Percentiles rank a stretch among this genome's conserved stretches.
Evolutionary conservation across 2,329 filamentous ascomycete genomes (phyloP).

Genomic region (Cucurbitaria berberidis): DNA sequence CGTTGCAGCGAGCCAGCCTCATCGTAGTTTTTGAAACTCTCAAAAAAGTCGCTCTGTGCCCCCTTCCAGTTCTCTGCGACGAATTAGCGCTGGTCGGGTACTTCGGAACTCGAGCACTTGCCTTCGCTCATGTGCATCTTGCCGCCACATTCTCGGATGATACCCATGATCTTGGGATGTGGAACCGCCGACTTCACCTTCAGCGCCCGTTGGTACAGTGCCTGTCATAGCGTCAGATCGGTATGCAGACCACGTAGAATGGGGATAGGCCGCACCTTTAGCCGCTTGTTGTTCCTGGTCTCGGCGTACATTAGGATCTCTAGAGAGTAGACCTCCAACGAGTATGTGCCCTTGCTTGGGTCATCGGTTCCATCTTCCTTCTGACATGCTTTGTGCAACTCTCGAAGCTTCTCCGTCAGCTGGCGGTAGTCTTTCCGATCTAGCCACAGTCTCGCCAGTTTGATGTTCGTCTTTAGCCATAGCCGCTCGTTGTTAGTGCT

Average conservation of each 20-base stretch:
- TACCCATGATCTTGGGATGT: slow-evolving; percentile 98
- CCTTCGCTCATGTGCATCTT: slow-evolving; percentile 99
- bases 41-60: slow-evolving; percentile 96
- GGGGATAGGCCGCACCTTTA: slow-evolving; percentile 65
- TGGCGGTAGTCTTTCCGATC: slow-evolving; percentile 87
- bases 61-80: slow-evolving; percentile 89
- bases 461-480: slow-evolving; percentile 98
- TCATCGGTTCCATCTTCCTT: slow-evolving; percentile 86
- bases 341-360: slow-evolving; percentile 94
- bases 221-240: slow-evolving; percentile 49
- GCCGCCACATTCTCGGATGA: slow-evolving; percentile 96
- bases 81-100: slow-evolving; percentile 28
- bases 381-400: slow-evolving; percentile 89
- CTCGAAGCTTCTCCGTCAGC: slow-evolving; percentile 81
- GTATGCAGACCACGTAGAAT: slow-evolving; percentile 27
- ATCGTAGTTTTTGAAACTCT: slow-evolving; percentile 98
- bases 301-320: slow-evolving; percentile 99
- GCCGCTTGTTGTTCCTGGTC: slow-evolving; percentile 94
- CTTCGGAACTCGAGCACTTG: slow-evolving; percentile 32
- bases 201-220: slow-evolving; percentile 87
- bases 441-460: slow-evolving; percentile 87
- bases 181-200: slow-evolving; percentile 95
- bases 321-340: slow-evolving; percentile 91
- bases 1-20: slow-evolving; percentile 95
- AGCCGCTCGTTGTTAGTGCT: slow-evolving; percentile 96